These are phyloP conservation scores for Colletotrichum camelliae DNA, from an alignment of 2,329 filamentous ascomycete genomes.

Conservation along the genomic window DNA sequence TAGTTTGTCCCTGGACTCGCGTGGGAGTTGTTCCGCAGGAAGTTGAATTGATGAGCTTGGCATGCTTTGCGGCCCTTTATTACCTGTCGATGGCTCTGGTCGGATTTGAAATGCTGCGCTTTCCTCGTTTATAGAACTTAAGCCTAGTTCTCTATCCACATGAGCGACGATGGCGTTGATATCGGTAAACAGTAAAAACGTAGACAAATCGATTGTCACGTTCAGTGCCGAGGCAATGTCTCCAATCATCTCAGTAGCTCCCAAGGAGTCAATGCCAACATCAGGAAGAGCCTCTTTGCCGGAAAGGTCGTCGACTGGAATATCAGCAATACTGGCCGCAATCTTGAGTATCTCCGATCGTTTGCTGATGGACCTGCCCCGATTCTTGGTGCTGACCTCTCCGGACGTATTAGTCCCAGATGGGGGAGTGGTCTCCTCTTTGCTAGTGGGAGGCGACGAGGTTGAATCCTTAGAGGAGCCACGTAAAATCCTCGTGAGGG, in stretches of 20 bases:
- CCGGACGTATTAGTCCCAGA: accelerated
- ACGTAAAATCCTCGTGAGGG: background rate
- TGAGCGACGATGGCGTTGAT: background rate
- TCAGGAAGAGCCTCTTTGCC: background rate
- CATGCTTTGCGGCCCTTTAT: accelerated
- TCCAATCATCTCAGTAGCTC: background rate
- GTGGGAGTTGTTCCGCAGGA: background rate
- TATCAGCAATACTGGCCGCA: background rate
- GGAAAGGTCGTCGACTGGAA: background rate
- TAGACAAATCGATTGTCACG: background rate
- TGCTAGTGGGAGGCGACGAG: accelerated
- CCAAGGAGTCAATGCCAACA: background rate
- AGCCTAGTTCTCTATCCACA: background rate
- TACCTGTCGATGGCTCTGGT: background rate
- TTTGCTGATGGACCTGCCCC: background rate
- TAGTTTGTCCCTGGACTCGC: background rate
- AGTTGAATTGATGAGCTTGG: background rate
- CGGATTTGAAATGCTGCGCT: accelerated
- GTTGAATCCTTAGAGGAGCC: background rate
- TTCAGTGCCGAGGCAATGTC: background rate
- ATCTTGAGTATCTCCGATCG: background rate
- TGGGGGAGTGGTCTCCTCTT: accelerated
- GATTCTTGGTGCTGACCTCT: background rate
- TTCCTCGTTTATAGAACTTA: background rate
- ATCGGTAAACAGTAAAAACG: background rate